phyloP scores from a whole-genome alignment of 192 early-diverging fungal species.

The Backusella tarrabulga region DNA sequence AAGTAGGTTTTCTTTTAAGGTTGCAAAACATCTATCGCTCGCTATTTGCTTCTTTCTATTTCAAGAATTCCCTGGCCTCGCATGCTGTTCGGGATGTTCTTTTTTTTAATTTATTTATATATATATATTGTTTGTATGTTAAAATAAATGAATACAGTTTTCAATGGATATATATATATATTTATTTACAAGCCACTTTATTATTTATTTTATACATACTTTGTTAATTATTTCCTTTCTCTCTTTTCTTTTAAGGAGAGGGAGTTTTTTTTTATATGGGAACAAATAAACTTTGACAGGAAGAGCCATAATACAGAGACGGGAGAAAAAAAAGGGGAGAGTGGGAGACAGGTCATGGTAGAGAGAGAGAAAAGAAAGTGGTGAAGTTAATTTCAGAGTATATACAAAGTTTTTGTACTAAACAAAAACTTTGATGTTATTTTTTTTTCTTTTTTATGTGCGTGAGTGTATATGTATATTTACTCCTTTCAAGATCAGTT shows the following conservation, averaged over 20 bases:
- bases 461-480: neutral
- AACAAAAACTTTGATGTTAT: neutral
- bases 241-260: neutral
- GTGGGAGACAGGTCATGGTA: neutral
- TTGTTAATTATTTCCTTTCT: neutral
- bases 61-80: neutral
- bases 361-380: neutral
- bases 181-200: slow-evolving; percentile 9
- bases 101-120: neutral
- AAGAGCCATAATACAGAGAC: neutral
- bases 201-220: slow-evolving; percentile 9
- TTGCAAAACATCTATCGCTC: neutral
- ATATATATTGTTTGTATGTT: neutral
- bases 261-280: neutral
- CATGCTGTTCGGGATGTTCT: neutral
- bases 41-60: neutral
- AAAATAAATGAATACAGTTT: neutral
- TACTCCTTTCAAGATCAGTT: neutral
- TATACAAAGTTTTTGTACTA: no score
- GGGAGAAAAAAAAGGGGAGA: neutral
- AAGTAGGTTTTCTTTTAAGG: neutral
- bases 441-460: neutral
- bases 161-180: neutral
- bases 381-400: neutral
- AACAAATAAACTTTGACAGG: neutral